Evolutionary conservation across 2,329 filamentous ascomycete species (phyloP).

Genomic region (Colletotrichum coccodes): DNA sequence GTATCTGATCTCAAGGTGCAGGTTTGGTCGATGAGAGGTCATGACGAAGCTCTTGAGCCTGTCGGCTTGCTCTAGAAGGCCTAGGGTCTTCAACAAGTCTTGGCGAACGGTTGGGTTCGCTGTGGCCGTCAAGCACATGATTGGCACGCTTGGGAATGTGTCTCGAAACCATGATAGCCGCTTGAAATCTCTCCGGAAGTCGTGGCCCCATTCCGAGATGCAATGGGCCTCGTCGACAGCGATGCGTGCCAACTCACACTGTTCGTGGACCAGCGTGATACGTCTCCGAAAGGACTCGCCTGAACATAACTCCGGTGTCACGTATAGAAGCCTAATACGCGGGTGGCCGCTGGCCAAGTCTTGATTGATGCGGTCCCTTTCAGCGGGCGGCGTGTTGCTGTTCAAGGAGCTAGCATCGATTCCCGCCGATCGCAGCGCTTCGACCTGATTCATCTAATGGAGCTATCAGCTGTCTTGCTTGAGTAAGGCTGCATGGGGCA

Average conservation of each 20-base stretch:
- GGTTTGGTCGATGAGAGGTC: constrained; percentile 83
- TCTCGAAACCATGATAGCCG: constrained; percentile 86
- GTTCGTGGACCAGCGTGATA: constrained; percentile 77
- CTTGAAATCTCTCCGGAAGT: constrained; percentile 94
- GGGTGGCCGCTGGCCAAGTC: constrained; percentile 92
- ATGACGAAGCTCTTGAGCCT: constrained; percentile 81
- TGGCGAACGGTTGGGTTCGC: constrained; percentile 82
- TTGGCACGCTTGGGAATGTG: constrained; percentile 84
- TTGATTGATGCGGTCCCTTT: constrained; percentile 76
- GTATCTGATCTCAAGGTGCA: constrained; percentile 91
- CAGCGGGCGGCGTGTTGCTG: constrained; percentile 75
- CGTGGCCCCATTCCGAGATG: constrained; percentile 98
- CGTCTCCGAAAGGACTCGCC: constrained; percentile 80
- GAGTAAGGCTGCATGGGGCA: constrained; percentile 9
- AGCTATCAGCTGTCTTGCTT: constrained; percentile 10
- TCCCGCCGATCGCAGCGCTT: constrained; percentile 76
- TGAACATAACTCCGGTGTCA: constrained; percentile 90
- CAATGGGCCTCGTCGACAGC: constrained; percentile 96
- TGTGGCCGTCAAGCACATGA: constrained; percentile 93
- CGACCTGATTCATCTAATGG: constrained; percentile 87
- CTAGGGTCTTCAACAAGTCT: constrained; percentile 84
- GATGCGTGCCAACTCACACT: constrained; percentile 86
- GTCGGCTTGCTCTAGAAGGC: constrained; percentile 68
- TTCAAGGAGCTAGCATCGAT: constrained; percentile 89
- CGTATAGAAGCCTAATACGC: constrained; percentile 84